Evolutionary conservation across 768 basidiomycete genomes (phyloP).

Genomic region (Pisolithus orientalis): DNA sequence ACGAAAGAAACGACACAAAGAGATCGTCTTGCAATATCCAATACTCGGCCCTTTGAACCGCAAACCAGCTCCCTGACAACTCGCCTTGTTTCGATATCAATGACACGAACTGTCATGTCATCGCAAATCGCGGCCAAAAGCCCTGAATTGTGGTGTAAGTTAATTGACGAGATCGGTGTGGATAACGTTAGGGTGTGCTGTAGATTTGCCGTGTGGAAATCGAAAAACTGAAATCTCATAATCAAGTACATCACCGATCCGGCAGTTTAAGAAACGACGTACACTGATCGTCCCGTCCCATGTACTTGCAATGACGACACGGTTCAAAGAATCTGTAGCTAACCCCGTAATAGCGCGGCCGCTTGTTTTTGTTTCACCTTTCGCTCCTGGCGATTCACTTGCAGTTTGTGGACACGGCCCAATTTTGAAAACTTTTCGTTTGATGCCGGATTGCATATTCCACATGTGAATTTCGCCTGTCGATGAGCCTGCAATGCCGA

Average conservation of each 20-base stretch:
- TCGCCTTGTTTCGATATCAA: constrained; percentile 87
- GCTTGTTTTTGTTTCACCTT: constrained; percentile 35
- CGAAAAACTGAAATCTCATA: constrained; percentile 69
- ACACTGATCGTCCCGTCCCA: constrained; percentile 88
- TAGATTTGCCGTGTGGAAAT: constrained; percentile 83
- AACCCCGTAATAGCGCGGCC: constrained; percentile 71
- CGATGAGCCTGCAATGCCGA: constrained; percentile 80
- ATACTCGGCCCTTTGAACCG: constrained; percentile 76
- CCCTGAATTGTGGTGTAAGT: constrained; percentile 79
- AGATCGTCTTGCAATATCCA: constrained; percentile 68
- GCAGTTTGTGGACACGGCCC: constrained; percentile 57
- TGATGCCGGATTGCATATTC: constrained; percentile 95
- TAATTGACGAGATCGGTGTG: constrained; percentile 62
- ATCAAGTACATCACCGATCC: background rate
- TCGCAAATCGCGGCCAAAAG: constrained; percentile 81
- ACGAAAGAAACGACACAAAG: background rate
- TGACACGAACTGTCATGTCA: constrained; percentile 75
- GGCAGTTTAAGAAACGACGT: constrained; percentile 23
- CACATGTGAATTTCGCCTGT: constrained; percentile 81
- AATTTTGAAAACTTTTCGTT: constrained; percentile 69
- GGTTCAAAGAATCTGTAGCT: constrained; percentile 81
- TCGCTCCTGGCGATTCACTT: constrained; percentile 35
- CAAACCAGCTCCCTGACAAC: constrained; percentile 79
- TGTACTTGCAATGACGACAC: constrained; percentile 74
- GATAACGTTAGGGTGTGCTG: constrained; percentile 62